Evolutionary conservation across 106 monocot genomes (phyloP).

Genomic region (Platanthera zijinensis): DNA sequence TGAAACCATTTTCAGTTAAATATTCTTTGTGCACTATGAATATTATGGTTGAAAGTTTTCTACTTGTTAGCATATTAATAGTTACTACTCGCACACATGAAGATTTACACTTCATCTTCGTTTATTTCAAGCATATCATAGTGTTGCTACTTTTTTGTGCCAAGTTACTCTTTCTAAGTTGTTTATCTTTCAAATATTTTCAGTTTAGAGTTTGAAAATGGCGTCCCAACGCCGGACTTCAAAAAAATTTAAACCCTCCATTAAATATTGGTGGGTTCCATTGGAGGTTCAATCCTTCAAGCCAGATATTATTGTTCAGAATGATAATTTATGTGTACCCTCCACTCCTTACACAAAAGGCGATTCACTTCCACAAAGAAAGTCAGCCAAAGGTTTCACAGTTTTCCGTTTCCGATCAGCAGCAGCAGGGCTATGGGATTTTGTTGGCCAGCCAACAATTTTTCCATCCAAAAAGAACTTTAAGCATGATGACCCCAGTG

Average conservation of each 20-base stretch:
- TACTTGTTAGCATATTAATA: background rate
- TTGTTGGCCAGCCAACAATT: slow-evolving; percentile 38
- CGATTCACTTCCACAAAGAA: slow-evolving; percentile 10
- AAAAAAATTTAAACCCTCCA: slow-evolving; percentile 31
- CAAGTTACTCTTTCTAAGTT: background rate
- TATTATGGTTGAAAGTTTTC: background rate
- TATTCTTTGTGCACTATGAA: background rate
- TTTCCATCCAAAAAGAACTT: slow-evolving; percentile 13
- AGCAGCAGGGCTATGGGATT: slow-evolving; percentile 55
- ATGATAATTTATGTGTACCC: slow-evolving; percentile 3
- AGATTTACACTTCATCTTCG: background rate
- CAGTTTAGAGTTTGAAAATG: slow-evolving; percentile 22
- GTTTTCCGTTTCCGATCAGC: slow-evolving; percentile 51
- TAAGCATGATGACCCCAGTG: slow-evolving; percentile 13
- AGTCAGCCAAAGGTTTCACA: slow-evolving; percentile 22
- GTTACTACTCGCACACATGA: background rate
- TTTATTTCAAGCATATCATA: background rate
- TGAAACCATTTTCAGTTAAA: background rate
- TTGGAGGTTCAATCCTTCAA: slow-evolving; percentile 25
- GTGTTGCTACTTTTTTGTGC: background rate
- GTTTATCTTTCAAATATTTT: background rate
- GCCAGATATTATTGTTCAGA: slow-evolving; percentile 7
- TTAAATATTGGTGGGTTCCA: slow-evolving; percentile 44
- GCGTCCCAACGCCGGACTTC: slow-evolving; percentile 12
- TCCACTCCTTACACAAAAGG: slow-evolving; percentile 12